Evolutionary conservation across 108 stramenopile species (phyloP).

Genomic region (Pseudonitzschia pungens): DNA sequence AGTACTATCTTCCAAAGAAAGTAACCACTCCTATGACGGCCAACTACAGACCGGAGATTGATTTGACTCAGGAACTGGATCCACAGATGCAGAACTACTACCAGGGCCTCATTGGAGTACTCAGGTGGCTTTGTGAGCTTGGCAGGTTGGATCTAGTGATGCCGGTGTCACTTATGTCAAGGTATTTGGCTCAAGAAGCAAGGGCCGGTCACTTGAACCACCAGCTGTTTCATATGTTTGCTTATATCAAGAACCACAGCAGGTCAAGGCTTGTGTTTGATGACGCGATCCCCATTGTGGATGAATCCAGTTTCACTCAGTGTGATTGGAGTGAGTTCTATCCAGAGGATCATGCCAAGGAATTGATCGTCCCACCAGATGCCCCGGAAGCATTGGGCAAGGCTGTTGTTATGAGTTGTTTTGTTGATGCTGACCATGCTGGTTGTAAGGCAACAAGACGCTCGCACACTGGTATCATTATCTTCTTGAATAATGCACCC

Average conservation of each 20-base stretch:
- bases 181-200: slow-evolving; percentile 22
- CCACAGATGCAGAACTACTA: neutral
- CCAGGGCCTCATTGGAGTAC: slow-evolving; percentile 2
- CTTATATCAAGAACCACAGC: slow-evolving; percentile 31
- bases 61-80: neutral
- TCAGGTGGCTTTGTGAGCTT: slow-evolving; percentile 34
- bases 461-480: too few relatives aligned
- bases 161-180: slow-evolving; percentile 37
- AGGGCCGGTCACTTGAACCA: slow-evolving; percentile 44
- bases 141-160: slow-evolving; percentile 28
- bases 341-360: slow-evolving; percentile 20
- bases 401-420: too few relatives aligned
- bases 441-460: too few relatives aligned
- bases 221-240: slow-evolving; percentile 35
- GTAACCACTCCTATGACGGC: too few relatives aligned
- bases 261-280: slow-evolving; percentile 33
- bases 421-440: too few relatives aligned
- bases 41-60: too few relatives aligned
- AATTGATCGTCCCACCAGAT: neutral
- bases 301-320: neutral
- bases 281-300: neutral
- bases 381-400: too few relatives aligned
- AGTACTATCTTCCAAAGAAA: too few relatives aligned
- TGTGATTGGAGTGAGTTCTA: slow-evolving; percentile 28
- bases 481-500: too few relatives aligned